Percentiles rank a stretch among this genome's conserved stretches.
These are phyloP conservation scores for Apiosordaria backusii DNA, from an alignment of 495 filamentous ascomycete species.

Conservation along the genomic window DNA sequence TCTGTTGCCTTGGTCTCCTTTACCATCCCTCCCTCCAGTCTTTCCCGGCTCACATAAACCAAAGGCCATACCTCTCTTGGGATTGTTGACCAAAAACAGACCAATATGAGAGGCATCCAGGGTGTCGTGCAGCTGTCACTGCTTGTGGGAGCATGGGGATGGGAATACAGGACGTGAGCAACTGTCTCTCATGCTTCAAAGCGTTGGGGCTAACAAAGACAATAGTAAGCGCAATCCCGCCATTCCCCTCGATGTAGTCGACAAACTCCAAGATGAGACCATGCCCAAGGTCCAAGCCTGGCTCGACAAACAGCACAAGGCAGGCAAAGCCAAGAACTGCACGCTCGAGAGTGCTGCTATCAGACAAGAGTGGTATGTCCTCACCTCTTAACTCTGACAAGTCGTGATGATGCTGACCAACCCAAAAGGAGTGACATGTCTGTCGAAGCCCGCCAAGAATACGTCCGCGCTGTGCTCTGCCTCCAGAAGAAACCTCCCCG, in stretches of 20 bases:
- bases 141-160: not conserved
- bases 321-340: constrained; percentile 10
- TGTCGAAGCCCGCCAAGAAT: constrained; percentile 46
- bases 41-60: not conserved
- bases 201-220: not conserved
- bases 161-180: not conserved
- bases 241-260: constrained; percentile 14
- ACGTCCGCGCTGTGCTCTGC: constrained; percentile 48
- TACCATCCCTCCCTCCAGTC: too few species aligned
- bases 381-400: not conserved
- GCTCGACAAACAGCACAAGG: constrained; percentile 6
- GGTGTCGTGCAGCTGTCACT: not conserved
- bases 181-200: not conserved
- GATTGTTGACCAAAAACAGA: not conserved
- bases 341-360: constrained; percentile 15
- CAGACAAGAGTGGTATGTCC: constrained; percentile 13
- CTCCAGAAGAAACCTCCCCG: constrained; percentile 43
- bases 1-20: not conserved
- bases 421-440: constrained; percentile 45
- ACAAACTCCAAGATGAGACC: constrained; percentile 11
- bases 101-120: not conserved
- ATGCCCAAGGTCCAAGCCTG: constrained; percentile 18
- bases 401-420: not conserved
- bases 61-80: not conserved
- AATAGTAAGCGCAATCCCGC: constrained; percentile 9